Percentiles rank a stretch among this genome's conserved stretches.
These are phyloP conservation scores for Xylaria multiplex DNA, from an alignment of 2,329 filamentous ascomycete genomes.

Conservation along the genomic window DNA sequence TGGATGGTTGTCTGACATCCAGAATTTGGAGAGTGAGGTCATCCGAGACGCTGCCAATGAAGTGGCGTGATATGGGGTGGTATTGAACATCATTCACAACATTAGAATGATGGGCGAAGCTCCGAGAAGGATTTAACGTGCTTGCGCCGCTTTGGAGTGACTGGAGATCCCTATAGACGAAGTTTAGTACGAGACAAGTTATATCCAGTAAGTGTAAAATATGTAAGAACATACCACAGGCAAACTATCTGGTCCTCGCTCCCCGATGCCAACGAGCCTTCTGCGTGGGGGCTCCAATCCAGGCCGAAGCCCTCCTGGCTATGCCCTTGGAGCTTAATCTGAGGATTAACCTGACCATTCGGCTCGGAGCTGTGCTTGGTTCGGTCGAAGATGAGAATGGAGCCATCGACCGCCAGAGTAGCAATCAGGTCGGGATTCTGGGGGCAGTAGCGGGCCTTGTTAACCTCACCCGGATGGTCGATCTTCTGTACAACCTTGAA, in stretches of 20 bases:
- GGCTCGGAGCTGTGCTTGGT: conserved; percentile 90
- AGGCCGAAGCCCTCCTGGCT: conserved; percentile 90
- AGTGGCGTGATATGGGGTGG: conserved; percentile 83
- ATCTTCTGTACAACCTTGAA: conserved; percentile 96
- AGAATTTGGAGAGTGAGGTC: conserved; percentile 93
- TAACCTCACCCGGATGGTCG: conserved; percentile 95
- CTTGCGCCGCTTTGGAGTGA: conserved; percentile 76
- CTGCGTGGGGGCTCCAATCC: conserved; percentile 87
- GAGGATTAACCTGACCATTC: conserved; percentile 77
- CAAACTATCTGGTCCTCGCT: conserved; percentile 92
- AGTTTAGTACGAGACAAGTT: conserved; percentile 16
- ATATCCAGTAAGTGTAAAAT: background rate
- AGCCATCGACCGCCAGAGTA: conserved; percentile 87
- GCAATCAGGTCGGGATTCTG: conserved; percentile 98
- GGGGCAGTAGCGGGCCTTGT: conserved; percentile 97
- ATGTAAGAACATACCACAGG: conserved; percentile 73
- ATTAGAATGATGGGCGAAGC: conserved; percentile 87
- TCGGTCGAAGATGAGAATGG: conserved; percentile 92
- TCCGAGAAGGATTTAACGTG: conserved; percentile 74
- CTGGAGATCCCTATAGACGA: conserved; percentile 77
- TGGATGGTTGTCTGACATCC: conserved; percentile 78
- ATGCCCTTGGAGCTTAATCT: conserved; percentile 88
- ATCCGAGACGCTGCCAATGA: conserved; percentile 94
- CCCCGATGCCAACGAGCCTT: conserved; percentile 86
- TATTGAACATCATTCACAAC: conserved; percentile 98